Base-by-base conservation (phyloP, 2,329 filamentous ascomycete species). In the Dendrostoma leiphaemia region DNA sequence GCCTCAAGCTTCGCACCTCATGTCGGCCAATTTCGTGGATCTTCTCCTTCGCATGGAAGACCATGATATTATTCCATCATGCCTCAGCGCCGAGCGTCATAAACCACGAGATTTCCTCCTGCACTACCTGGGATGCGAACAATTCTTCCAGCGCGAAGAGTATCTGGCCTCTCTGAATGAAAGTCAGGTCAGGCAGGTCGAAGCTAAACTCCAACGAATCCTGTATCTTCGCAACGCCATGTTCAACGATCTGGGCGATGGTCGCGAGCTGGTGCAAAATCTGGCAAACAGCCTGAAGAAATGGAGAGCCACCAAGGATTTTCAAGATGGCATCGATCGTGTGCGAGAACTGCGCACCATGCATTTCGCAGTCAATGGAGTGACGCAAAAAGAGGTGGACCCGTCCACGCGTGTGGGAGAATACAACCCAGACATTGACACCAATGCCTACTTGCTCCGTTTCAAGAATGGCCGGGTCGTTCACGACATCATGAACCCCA, bases 101-200 rank as follows among this genome's bases (percentile, higher is more conserved):
- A 54, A 50, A 28, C 55, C 55, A 2, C 48, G 48, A n/a, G 52
- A 57, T 2, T 57, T 55, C 8, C 41, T 57, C 1, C 55, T 57
- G 13, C 55, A 57, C 17, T 57, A 57, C n/a, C n/a, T 57, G 4
- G 55, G 55, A 29, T 57, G 55, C 38, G 55, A 57, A 19, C 55
- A 57, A 12, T 57, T 54, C n/a, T 57, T 57, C 43, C 55, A 57
- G 6, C 51, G 55, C 12, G 55, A 57, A 40, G 51, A 55, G 3
- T 57, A 57, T 10, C 13, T 55, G 15, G 28, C 15, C 0, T 57
- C 55, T 7, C 28, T 57, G 7, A 45, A 46, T 31, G 5, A n/a
- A 10, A 48, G 41, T 3, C 55, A 57, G 13, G 35, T 32, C 2
- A 54, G 23, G 15, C 51, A 57, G 31, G 28, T 57, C 29, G 17